phyloP scores from a whole-genome alignment of 768 basidiomycete species.

The Piloderma croceum region DNA sequence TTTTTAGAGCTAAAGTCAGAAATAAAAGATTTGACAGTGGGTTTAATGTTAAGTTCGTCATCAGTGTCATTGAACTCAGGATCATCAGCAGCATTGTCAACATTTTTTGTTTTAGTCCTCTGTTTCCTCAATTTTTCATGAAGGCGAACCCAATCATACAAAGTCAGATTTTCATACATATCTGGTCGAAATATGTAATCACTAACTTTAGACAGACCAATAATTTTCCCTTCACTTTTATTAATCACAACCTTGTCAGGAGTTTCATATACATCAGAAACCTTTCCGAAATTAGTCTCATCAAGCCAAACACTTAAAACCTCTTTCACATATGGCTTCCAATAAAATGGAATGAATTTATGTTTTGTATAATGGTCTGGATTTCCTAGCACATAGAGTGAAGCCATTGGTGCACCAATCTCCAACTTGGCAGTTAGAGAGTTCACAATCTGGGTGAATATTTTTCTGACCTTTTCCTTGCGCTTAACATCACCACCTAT shows the following conservation, averaged over 20 bases:
- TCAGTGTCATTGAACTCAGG: too few relatives aligned
- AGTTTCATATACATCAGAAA: too few relatives aligned
- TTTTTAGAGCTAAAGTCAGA: too few relatives aligned
- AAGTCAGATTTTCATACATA: slow-evolving; percentile 10
- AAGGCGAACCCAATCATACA: slow-evolving; percentile 26
- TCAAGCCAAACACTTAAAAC: slow-evolving; percentile 12
- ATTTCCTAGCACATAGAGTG: slow-evolving; percentile 28
- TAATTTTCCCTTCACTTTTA: slow-evolving; percentile 10
- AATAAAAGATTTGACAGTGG: too few relatives aligned
- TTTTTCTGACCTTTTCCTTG: slow-evolving; percentile 19
- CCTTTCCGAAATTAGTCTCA: slow-evolving; percentile 1
- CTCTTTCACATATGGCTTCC: slow-evolving; percentile 26
- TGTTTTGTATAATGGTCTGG: slow-evolving; percentile 37
- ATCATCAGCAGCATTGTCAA: not conserved
- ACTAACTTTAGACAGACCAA: slow-evolving; percentile 22
- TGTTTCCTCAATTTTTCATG: slow-evolving; percentile 8
- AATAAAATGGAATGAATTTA: slow-evolving; percentile 28
- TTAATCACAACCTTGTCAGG: slow-evolving; percentile 9
- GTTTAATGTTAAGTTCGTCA: not conserved
- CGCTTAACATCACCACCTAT: slow-evolving; percentile 3
- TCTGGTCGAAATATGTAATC: slow-evolving; percentile 28
- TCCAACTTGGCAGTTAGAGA: slow-evolving; percentile 29
- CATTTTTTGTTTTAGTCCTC: not conserved
- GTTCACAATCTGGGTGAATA: slow-evolving; percentile 35
- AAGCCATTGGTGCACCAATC: slow-evolving; percentile 33